Evolutionary conservation across 495 filamentous ascomycete genomes (phyloP).

Genomic region (Penicillium angulare): DNA sequence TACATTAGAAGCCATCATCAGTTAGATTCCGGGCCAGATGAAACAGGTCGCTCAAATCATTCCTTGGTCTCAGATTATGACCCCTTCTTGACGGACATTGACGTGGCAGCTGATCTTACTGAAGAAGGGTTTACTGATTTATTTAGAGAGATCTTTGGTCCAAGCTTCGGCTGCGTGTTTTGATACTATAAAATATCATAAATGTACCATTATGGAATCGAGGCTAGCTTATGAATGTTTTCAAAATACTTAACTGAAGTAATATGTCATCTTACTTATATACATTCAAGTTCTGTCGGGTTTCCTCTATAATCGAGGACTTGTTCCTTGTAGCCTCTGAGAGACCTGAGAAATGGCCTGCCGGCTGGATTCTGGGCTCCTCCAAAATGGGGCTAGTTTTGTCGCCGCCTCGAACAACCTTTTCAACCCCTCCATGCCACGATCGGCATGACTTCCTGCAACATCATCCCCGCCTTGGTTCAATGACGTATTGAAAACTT

Average conservation of each 20-base stretch:
- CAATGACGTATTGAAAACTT: conserved; percentile 54
- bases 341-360: conserved; percentile 6
- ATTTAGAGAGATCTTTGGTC: conserved; percentile 25
- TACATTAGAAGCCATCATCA: not conserved
- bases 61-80: conserved; percentile 12
- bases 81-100: conserved; percentile 15
- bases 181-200: not conserved
- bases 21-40: not conserved
- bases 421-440: conserved; percentile 21
- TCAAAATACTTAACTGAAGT: too few relatives aligned
- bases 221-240: too few relatives aligned
- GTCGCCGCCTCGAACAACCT: conserved; percentile 12
- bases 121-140: conserved; percentile 24
- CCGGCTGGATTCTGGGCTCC: not conserved
- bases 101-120: conserved; percentile 6
- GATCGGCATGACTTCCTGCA: conserved; percentile 20
- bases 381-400: conserved; percentile 24
- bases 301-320: not conserved
- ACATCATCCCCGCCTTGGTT: conserved; percentile 16
- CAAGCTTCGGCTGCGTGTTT: conserved; percentile 17
- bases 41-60: not conserved
- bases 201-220: too few relatives aligned
- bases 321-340: not conserved
- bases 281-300: not conserved
- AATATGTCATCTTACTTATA: not conserved